phyloP scores from a whole-genome alignment of 2,329 filamentous ascomycete species.

The Triangularia verruculosa region DNA sequence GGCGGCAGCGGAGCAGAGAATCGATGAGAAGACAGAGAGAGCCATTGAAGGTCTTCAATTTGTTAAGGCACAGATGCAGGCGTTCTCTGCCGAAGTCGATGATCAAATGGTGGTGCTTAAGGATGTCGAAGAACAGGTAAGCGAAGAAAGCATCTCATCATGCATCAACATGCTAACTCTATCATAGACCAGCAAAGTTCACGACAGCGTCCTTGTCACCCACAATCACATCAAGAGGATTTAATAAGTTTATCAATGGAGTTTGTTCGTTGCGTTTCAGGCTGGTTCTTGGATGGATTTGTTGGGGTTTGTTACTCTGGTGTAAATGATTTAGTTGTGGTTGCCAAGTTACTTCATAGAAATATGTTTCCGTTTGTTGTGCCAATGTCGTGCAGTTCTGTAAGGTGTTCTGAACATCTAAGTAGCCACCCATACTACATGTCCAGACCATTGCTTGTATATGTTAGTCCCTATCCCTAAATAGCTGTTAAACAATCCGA shows the following conservation, averaged over 20 bases:
- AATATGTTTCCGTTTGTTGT: neutral
- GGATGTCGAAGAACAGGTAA: neutral
- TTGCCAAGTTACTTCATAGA: neutral
- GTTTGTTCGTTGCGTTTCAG: neutral
- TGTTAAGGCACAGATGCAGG: neutral
- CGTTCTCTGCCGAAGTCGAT: neutral
- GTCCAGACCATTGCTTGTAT: too few relatives aligned
- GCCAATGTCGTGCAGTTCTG: too few relatives aligned
- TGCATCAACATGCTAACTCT: neutral
- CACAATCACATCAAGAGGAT: neutral
- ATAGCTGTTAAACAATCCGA: too few relatives aligned
- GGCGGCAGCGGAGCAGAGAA: constrained; percentile 19
- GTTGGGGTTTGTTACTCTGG: neutral
- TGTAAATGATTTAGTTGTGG: neutral
- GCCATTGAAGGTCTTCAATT: neutral
- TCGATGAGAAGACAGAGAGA: neutral
- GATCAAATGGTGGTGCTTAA: neutral
- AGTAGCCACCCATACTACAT: too few relatives aligned
- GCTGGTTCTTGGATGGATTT: neutral
- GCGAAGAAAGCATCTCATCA: neutral
- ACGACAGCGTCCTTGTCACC: neutral
- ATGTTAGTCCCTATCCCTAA: too few relatives aligned
- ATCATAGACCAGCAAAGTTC: neutral
- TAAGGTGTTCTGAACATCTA: too few relatives aligned
- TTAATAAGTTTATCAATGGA: neutral